A percentile compares a stretch with the other conserved stretches of the same genome.
These are phyloP conservation scores for Musa schizocarpa DNA, from an alignment of 176 grass and related monocot genomes.

Conservation along the genomic window DNA sequence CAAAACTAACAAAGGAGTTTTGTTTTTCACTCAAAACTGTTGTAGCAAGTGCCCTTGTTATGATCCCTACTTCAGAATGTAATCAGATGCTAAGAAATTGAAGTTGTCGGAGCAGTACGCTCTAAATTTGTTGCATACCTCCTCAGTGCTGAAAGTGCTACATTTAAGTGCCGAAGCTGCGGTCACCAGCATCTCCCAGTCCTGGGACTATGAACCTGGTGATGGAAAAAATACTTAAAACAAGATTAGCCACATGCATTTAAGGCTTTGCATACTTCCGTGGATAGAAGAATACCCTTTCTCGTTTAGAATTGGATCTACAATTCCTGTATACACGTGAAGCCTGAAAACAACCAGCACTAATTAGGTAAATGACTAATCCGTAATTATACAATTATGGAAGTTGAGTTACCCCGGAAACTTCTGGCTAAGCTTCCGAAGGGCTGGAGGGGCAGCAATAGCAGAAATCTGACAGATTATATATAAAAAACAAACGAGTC, in stretches of 20 bases:
- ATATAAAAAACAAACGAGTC: not conserved
- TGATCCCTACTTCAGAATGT: not conserved
- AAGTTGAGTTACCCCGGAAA: slow-evolving; percentile 63
- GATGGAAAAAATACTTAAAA: not conserved
- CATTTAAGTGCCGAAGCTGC: slow-evolving; percentile 62
- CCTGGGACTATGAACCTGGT: slow-evolving; percentile 89
- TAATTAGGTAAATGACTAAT: not conserved
- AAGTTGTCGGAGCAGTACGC: not conserved
- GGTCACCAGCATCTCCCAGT: slow-evolving; percentile 89
- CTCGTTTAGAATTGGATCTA: slow-evolving; percentile 90
- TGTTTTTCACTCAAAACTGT: no score
- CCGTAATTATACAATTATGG: not conserved
- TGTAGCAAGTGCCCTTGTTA: not conserved
- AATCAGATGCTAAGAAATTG: not conserved
- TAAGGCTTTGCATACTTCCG: not conserved
- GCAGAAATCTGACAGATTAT: slow-evolving; percentile 60
- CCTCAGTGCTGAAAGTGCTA: not conserved
- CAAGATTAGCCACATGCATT: no score
- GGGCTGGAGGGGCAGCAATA: slow-evolving; percentile 79
- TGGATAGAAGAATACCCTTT: slow-evolving; percentile 52
- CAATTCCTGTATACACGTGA: slow-evolving; percentile 73
- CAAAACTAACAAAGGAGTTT: no score
- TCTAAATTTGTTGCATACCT: not conserved
- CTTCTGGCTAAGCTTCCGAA: slow-evolving; percentile 70
- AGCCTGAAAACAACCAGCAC: slow-evolving; percentile 37